Percentiles rank a stretch among this genome's conserved stretches.
phyloP scores from a whole-genome alignment of 148 eudicot species.

The Vaccinium corymbosum region DNA sequence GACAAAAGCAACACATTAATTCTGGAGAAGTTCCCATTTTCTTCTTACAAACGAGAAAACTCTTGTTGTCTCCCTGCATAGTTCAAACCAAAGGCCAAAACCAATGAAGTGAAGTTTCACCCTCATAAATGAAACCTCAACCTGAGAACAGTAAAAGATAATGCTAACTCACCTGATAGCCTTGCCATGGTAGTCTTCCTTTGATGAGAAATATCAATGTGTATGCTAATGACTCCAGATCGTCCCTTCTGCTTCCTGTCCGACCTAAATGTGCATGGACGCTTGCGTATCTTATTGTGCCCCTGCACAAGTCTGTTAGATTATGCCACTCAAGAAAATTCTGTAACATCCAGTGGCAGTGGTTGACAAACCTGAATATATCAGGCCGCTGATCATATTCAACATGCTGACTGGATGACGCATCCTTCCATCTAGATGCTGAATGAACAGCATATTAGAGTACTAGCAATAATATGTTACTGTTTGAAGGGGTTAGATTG shows the following conservation, averaged over 20 bases:
- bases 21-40: conserved; percentile 92
- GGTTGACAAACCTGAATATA: conserved; percentile 70
- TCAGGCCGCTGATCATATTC: conserved; percentile 97
- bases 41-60: conserved; percentile 79
- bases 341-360: conserved; percentile 9
- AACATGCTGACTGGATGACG: conserved; percentile 79
- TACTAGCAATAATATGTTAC: background rate
- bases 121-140: background rate
- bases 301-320: conserved; percentile 42
- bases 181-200: conserved; percentile 85
- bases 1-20: conserved; percentile 93
- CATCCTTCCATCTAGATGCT: conserved; percentile 88
- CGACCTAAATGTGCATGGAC: conserved; percentile 97
- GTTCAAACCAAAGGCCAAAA: conserved; percentile 16
- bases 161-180: conserved; percentile 64
- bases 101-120: background rate
- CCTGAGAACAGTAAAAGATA: conserved; percentile 5
- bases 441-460: conserved; percentile 25
- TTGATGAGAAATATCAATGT: conserved; percentile 67
- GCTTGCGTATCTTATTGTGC: conserved; percentile 93
- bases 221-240: conserved; percentile 80
- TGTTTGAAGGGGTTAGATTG: background rate
- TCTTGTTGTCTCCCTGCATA: conserved; percentile 84
- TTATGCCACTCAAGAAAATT: background rate
- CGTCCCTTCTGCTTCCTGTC: conserved; percentile 86